Evolutionary conservation across 2,329 filamentous ascomycete genomes (phyloP).

Genomic region (Neopestalotiopsis rosae): DNA sequence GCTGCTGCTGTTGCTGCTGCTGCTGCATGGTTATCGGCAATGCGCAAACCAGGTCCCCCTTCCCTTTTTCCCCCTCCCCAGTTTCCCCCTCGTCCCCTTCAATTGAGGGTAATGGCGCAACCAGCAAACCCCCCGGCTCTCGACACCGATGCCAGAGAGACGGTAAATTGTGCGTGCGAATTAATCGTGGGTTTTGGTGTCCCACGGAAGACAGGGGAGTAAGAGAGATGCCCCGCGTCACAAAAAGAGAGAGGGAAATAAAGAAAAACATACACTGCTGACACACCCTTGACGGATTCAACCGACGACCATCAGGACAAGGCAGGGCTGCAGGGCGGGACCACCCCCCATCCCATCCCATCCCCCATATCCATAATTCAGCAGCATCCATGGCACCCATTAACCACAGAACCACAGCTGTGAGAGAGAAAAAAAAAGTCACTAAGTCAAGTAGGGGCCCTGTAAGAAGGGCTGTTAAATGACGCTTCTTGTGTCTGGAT

Average conservation of each 20-base stretch:
- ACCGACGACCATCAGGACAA: not conserved
- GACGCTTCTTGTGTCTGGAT: not conserved
- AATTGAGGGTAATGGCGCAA: no score
- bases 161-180: not conserved
- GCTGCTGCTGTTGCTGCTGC: no score
- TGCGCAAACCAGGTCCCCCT: no score
- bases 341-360: not conserved
- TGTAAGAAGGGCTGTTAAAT: not conserved
- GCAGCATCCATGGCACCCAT: not conserved
- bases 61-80: no score
- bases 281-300: slow-evolving; percentile 10
- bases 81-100: no score
- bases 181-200: not conserved
- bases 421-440: no score
- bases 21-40: no score
- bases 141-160: not conserved
- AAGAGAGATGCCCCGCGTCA: not conserved
- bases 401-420: no score
- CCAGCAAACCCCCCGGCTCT: not conserved
- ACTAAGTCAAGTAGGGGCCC: not conserved
- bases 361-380: not conserved
- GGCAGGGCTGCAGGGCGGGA: slow-evolving; percentile 8
- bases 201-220: not conserved
- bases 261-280: not conserved
- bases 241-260: not conserved